These are phyloP conservation scores for Diaporthe humulicola DNA, from an alignment of 2,329 filamentous ascomycete genomes.

Conservation along the genomic window DNA sequence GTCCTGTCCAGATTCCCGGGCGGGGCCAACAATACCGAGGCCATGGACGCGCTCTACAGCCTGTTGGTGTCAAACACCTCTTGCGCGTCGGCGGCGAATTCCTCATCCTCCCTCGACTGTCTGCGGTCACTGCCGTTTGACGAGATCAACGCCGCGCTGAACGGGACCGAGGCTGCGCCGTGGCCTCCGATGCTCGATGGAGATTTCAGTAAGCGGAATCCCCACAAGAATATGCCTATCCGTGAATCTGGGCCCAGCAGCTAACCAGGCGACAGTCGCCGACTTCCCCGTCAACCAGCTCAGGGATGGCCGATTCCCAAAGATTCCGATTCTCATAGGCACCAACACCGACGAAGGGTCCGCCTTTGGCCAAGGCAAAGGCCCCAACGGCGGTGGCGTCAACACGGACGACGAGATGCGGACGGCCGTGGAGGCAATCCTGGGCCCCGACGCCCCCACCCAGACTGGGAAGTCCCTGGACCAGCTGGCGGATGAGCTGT, in stretches of 20 bases:
- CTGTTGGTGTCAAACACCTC: slow-evolving; percentile 47
- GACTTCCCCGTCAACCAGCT: slow-evolving; percentile 36
- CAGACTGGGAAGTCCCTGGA: slow-evolving; percentile 32
- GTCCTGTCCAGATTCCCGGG: slow-evolving; percentile 47
- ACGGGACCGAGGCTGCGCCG: slow-evolving; percentile 28
- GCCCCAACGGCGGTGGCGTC: slow-evolving; percentile 33
- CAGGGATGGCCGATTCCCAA: slow-evolving; percentile 26
- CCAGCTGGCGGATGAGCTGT: slow-evolving; percentile 30
- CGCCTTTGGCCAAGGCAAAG: slow-evolving; percentile 28
- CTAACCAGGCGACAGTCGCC: slow-evolving; percentile 27
- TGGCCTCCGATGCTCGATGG: slow-evolving; percentile 40
- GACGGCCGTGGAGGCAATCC: slow-evolving; percentile 27
- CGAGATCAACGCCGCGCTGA: slow-evolving; percentile 38
- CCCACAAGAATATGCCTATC: neutral
- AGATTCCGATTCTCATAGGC: slow-evolving; percentile 37
- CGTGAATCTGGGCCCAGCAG: neutral
- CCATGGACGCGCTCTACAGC: slow-evolving; percentile 47
- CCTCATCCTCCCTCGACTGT: slow-evolving; percentile 42
- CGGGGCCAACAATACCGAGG: slow-evolving; percentile 49
- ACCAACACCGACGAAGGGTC: slow-evolving; percentile 38
- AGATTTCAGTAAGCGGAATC: slow-evolving; percentile 35
- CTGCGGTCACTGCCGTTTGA: slow-evolving; percentile 39
- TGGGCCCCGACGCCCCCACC: slow-evolving; percentile 29
- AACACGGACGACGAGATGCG: slow-evolving; percentile 37
- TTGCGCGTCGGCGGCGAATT: slow-evolving; percentile 46